A percentile compares a stretch with the other conserved stretches of the same genome.
phyloP scores from a whole-genome alignment of 2,329 filamentous ascomycete species.

The Teratosphaeria zuluensis region DNA sequence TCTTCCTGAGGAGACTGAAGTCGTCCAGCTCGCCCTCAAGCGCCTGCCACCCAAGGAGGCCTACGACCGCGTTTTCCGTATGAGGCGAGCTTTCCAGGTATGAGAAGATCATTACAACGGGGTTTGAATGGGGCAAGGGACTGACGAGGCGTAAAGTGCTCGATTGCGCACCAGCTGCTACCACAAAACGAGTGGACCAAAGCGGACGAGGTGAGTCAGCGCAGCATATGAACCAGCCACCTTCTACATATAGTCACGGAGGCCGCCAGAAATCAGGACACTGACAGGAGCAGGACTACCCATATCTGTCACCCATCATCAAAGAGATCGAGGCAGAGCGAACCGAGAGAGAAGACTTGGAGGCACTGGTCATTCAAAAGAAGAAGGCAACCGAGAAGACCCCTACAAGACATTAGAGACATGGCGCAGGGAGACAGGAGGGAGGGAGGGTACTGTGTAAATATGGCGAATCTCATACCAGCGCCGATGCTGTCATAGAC shows the following conservation, averaged over 20 bases:
- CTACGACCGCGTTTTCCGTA: conserved; percentile 95
- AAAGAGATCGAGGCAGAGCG: conserved; percentile 57
- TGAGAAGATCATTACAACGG: not conserved
- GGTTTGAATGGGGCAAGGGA: not conserved
- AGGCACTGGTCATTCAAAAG: conserved; percentile 53
- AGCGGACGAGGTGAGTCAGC: conserved; percentile 48
- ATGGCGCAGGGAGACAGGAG: not conserved
- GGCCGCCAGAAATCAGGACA: not conserved
- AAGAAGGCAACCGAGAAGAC: conserved; percentile 14
- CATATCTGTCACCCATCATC: conserved; percentile 60
- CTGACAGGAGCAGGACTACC: conserved; percentile 45
- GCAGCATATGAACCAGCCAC: no score
- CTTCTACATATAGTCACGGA: not conserved
- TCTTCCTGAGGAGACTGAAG: conserved; percentile 83
- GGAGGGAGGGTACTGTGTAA: not conserved
- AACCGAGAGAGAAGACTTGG: conserved; percentile 59
- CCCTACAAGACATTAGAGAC: not conserved
- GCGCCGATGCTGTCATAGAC: not conserved
- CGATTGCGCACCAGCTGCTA: conserved; percentile 55
- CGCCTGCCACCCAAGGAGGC: conserved; percentile 81
- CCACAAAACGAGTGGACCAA: conserved; percentile 59
- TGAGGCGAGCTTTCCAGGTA: conserved; percentile 90
- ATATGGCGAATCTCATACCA: not conserved
- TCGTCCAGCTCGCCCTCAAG: conserved; percentile 78
- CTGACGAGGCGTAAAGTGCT: conserved; percentile 41